Conservation (phyloP, 129 eudicot genomes). For the Pulicaria dysenterica region DNA sequence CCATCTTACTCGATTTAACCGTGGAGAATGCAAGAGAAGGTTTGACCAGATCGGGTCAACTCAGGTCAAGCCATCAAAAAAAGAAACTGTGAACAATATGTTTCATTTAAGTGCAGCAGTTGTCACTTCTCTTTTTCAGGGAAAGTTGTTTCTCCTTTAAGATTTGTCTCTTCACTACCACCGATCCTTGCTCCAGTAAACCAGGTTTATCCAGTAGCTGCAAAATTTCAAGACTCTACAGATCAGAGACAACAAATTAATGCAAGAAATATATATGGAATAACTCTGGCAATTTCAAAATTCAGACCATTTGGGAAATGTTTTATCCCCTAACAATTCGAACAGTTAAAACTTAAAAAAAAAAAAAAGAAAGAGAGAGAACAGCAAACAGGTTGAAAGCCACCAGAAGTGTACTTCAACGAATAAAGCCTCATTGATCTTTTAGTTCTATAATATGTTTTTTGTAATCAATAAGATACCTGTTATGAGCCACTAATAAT, state of each 20-base stretch:
- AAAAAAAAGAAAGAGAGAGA: no score
- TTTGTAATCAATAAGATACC: neutral
- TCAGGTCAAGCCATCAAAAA: conserved; percentile 8
- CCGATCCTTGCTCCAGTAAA: conserved; percentile 74
- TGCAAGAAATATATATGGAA: neutral
- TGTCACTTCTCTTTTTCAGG: conserved; percentile 34
- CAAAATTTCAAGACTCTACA: neutral
- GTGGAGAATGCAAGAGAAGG: conserved; percentile 18
- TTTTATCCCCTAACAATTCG: neutral
- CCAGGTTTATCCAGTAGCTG: conserved; percentile 82
- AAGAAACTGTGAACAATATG: neutral
- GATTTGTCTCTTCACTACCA: conserved; percentile 61
- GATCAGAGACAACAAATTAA: conserved; percentile 8
- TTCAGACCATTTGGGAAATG: neutral
- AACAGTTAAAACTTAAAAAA: no score
- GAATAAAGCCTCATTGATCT: no score
- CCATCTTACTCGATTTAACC: neutral
- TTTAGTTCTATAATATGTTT: no score
- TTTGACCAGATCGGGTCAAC: conserved; percentile 22
- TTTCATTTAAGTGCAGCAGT: conserved; percentile 58
- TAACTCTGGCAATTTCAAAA: neutral
- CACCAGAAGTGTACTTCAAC: neutral
- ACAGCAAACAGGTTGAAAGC: neutral
- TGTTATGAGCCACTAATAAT: neutral
- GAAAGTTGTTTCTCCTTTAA: conserved; percentile 55